Conservation (phyloP, 192 early-diverging fungal genomes). For the Entomortierella lignicola region DNA sequence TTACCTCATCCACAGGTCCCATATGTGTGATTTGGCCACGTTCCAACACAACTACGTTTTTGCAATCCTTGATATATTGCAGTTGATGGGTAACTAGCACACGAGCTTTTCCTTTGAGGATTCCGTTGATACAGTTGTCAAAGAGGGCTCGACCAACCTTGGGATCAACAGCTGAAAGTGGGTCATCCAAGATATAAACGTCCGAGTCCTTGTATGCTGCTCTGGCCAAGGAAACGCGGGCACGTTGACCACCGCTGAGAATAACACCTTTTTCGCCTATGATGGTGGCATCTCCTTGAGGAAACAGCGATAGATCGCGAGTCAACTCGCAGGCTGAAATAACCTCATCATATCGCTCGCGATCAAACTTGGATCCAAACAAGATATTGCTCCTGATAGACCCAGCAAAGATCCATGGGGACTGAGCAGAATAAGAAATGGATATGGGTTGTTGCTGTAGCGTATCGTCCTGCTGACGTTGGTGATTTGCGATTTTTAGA, state of each 20-base stretch:
- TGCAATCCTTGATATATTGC: conserved; percentile 63
- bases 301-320: conserved; percentile 68
- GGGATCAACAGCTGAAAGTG: conserved; percentile 76
- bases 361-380: conserved; percentile 69
- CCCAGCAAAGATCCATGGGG: conserved; percentile 76
- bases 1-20: conserved; percentile 42
- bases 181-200: conserved; percentile 77
- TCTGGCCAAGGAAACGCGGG: conserved; percentile 73
- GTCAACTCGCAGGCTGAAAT: conserved; percentile 67
- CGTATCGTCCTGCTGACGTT: conserved; percentile 16
- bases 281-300: conserved; percentile 65
- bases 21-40: conserved; percentile 57
- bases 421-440: conserved; percentile 73
- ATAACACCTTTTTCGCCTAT: conserved; percentile 77
- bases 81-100: conserved; percentile 74
- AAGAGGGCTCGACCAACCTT: conserved; percentile 73
- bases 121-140: conserved; percentile 61
- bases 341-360: conserved; percentile 63
- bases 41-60: conserved; percentile 63
- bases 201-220: conserved; percentile 76
- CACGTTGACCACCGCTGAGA: conserved; percentile 72
- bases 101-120: conserved; percentile 66
- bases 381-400: conserved; percentile 75
- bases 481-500: too few relatives aligned
- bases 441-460: too few relatives aligned